Evolutionary conservation across 805 yeast genomes (phyloP), one percentile per base, ranked within the genome.

Genomic region (Schwanniomyces occidentalis): DNA sequence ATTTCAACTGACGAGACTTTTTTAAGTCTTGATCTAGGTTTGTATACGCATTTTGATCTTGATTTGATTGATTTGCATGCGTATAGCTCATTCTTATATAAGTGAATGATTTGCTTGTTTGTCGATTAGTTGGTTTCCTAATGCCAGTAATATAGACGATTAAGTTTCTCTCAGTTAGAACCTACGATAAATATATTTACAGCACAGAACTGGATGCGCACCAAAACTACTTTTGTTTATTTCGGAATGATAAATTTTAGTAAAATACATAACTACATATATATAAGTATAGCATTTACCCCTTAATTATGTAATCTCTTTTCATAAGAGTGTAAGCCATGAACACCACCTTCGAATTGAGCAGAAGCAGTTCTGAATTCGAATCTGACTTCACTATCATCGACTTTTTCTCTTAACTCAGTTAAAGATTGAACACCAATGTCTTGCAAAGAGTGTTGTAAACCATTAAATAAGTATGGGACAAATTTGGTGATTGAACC

Each of bases 361-460:
- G 99, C 96, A 58, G 96, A 86, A 32, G 98, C 95, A 51, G 98
- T 90, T 80, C 99, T 88, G 69, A 84, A 82, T 74, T 93, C 99
- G 60, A 93, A 93, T 73, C 99, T 82, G 45, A 89, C 82, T 20
- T 67, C 70, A 50, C 95, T 95, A 37, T 52, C 45, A 53, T 71
- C 72, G 42, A 86, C 91, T 30, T 73, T 64, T 40, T 66, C 66
- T 58, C 83, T 83, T 64, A 93, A 78, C 26, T 67, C 80, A 12
- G 49, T 59, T 48, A 85, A 61, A 30, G 93, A 81, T 53, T 60
- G 54, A 46, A 84, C 85, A 69, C 99, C 99, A 65, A 93, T 88
- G 65, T 93, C 99, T 76, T 93, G 99, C 65, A 95, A 85, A 60
- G 99, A 91, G 67, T 93, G 99, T 77, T 93, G 97, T 61, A 93